Evolutionary conservation across 1,284 basidiomycete species (phyloP).

Genomic region (Veloboletus limbatus): DNA sequence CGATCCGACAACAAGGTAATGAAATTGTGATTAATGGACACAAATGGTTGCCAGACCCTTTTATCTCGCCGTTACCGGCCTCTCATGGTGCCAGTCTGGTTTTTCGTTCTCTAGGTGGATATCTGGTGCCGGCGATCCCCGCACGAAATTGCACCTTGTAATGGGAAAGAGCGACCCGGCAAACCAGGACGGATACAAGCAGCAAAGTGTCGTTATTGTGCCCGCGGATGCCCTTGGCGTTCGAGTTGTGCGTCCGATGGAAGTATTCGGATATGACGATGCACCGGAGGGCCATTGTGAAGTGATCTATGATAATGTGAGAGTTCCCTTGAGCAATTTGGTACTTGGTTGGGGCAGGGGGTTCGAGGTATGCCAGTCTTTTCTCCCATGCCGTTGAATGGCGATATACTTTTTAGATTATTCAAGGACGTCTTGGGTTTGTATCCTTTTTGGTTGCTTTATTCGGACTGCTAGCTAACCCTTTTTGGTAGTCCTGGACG

Average conservation of each 20-base stretch:
- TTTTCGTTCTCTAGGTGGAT: constrained; percentile 70
- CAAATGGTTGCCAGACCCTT: constrained; percentile 69
- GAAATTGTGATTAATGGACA: constrained; percentile 94
- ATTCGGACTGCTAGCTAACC: constrained; percentile 1
- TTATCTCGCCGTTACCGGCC: constrained; percentile 1
- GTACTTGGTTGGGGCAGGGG: constrained; percentile 92
- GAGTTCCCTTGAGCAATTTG: constrained; percentile 80
- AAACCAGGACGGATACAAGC: constrained; percentile 71
- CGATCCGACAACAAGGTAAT: constrained; percentile 81
- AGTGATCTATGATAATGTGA: constrained; percentile 91
- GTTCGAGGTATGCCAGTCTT: constrained; percentile 64
- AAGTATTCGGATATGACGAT: constrained; percentile 92
- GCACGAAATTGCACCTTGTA: constrained; percentile 87
- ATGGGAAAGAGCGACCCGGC: constrained; percentile 88
- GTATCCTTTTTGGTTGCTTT: constrained; percentile 19
- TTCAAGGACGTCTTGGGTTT: constrained; percentile 94
- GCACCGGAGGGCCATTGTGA: constrained; percentile 97
- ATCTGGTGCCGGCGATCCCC: constrained; percentile 93
- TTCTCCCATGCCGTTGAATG: not conserved
- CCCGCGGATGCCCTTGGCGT: constrained; percentile 87
- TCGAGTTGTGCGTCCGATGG: constrained; percentile 87
- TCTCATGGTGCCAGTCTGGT: constrained; percentile 11
- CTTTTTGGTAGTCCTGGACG: constrained; percentile 74
- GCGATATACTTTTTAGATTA: constrained; percentile 58
- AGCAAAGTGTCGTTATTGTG: constrained; percentile 94